Conservation (phyloP, 2,329 filamentous ascomycete species). For the Niveomyces coronatus region DNA sequence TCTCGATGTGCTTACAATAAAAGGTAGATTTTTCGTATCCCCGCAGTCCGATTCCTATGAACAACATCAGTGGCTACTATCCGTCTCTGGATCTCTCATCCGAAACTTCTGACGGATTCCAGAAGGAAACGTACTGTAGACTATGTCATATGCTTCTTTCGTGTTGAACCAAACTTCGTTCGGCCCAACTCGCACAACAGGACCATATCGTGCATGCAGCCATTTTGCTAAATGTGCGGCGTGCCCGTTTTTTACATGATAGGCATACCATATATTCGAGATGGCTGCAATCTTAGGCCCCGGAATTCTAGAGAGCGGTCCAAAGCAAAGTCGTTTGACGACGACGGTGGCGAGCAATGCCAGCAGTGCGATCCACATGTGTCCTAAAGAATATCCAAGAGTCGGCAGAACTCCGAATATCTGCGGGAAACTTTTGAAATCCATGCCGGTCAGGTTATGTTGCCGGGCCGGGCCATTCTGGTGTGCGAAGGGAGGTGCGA, state of each 20-base stretch:
- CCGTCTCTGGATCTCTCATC: background rate
- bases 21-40: constrained; percentile 43
- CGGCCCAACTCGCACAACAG: constrained; percentile 41
- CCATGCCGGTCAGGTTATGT: no score
- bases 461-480: no score
- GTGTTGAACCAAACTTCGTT: constrained; percentile 44
- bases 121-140: constrained; percentile 31
- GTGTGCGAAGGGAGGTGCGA: no score
- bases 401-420: no score
- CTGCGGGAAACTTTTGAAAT: no score
- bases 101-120: no score
- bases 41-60: constrained; percentile 30
- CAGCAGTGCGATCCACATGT: background rate
- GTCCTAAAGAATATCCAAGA: no score
- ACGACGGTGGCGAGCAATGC: background rate
- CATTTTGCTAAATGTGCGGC: constrained; percentile 30
- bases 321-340: constrained; percentile 31
- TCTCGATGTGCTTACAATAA: constrained; percentile 31
- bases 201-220: constrained; percentile 37
- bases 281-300: constrained; percentile 37
- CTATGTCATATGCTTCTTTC: constrained; percentile 34
- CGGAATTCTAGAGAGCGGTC: constrained; percentile 34
- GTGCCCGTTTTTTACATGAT: constrained; percentile 33
- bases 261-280: constrained; percentile 38
- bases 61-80: background rate